These are phyloP conservation scores for Gossypium gossypioides DNA, from an alignment of 441 rosid genomes.

Conservation along the genomic window DNA sequence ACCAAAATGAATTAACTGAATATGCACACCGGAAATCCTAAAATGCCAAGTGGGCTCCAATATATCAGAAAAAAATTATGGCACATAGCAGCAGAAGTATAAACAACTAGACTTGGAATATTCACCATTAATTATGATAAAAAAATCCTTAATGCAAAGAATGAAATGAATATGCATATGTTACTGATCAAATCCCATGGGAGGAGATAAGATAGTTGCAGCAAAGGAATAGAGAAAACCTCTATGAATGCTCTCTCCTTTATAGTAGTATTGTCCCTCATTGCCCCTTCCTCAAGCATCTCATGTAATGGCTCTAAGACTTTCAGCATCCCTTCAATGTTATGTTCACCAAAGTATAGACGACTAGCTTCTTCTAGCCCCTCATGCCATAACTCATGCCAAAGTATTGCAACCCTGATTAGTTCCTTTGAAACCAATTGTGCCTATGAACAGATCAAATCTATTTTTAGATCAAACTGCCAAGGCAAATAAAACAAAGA, in stretches of 20 bases:
- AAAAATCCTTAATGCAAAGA: neutral
- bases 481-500: constrained; percentile 8
- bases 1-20: neutral
- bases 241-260: constrained; percentile 96
- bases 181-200: neutral
- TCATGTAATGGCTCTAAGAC: constrained; percentile 91
- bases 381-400: constrained; percentile 99
- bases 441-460: constrained; percentile 42
- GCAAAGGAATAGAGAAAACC: constrained; percentile 33
- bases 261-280: constrained; percentile 58
- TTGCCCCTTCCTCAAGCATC: constrained; percentile 90
- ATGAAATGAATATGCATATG: neutral
- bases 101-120: neutral
- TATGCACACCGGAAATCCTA: neutral
- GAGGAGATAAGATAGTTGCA: neutral
- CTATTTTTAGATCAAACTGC: neutral
- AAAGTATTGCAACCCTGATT: constrained; percentile 93
- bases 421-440: constrained; percentile 91
- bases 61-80: neutral
- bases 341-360: constrained; percentile 93
- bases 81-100: neutral
- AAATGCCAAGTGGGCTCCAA: neutral
- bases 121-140: neutral
- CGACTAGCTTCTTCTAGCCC: constrained; percentile 97
- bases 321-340: constrained; percentile 95